A percentile compares a stretch with the other conserved stretches of the same genome.
These are phyloP conservation scores for Vitis amurensis DNA, from an alignment of 164 flowering plant genomes.

Conservation along the genomic window DNA sequence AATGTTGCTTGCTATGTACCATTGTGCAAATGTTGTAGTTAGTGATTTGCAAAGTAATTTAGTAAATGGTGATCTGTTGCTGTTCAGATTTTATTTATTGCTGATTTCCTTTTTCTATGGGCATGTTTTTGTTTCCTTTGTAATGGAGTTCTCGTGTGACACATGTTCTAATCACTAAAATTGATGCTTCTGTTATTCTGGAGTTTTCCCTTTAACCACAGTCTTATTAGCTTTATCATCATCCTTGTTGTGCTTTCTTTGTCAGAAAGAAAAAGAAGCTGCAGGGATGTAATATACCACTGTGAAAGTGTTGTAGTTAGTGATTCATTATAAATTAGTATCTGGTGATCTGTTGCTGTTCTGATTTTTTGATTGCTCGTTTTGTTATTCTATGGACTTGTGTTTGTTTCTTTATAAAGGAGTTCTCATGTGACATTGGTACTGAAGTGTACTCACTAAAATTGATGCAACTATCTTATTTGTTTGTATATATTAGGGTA, in stretches of 20 bases:
- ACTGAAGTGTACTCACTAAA: not conserved
- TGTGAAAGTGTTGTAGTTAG: not conserved
- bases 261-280: not conserved
- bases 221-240: no score
- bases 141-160: no score
- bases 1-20: slow-evolving; percentile 4
- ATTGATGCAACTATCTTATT: not conserved
- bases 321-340: not conserved
- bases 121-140: not conserved
- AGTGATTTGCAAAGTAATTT: not conserved
- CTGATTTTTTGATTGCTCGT: not conserved
- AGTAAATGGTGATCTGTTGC: not conserved
- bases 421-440: no score
- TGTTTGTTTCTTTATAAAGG: not conserved
- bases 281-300: slow-evolving; percentile 1
- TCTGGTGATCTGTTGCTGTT: not conserved
- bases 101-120: not conserved
- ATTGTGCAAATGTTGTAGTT: not conserved
- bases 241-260: not conserved
- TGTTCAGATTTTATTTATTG: not conserved
- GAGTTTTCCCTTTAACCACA: not conserved
- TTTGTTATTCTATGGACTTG: not conserved
- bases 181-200: not conserved
- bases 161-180: not conserved
- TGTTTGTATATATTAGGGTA: no score